Conservation (phyloP, 2,329 filamentous ascomycete genomes). For the Endothia cerciana region DNA sequence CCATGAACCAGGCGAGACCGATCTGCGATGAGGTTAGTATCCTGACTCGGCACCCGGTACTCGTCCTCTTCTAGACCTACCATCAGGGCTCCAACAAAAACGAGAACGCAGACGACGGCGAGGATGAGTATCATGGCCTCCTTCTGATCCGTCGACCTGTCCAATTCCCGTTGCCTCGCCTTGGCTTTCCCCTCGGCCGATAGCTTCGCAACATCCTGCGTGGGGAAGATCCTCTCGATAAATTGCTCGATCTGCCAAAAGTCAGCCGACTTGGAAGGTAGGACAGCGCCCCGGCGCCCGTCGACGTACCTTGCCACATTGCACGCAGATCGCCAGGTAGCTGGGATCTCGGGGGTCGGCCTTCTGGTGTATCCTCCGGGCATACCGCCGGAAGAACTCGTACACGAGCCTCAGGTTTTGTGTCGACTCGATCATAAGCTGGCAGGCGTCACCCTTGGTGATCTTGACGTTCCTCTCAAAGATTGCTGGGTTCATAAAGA, state of each 20-base stretch:
- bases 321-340: constrained; percentile 87
- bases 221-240: constrained; percentile 90
- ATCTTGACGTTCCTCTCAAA: constrained; percentile 93
- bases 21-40: constrained; percentile 55
- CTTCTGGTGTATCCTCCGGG: constrained; percentile 84
- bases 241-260: constrained; percentile 81
- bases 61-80: constrained; percentile 54
- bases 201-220: constrained; percentile 71
- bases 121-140: constrained; percentile 69
- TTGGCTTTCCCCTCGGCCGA: constrained; percentile 45
- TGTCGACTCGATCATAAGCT: constrained; percentile 88
- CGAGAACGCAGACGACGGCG: constrained; percentile 69
- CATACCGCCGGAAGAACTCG: constrained; percentile 78
- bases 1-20: constrained; percentile 75
- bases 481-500: constrained; percentile 88
- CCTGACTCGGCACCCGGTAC: constrained; percentile 2
- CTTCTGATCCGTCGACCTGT: constrained; percentile 53
- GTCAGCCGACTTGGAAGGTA: constrained; percentile 29
- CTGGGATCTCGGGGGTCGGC: constrained; percentile 93
- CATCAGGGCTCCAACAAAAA: constrained; percentile 76
- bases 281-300: not conserved
- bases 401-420: constrained; percentile 85
- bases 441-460: constrained; percentile 90
- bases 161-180: constrained; percentile 34
- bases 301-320: constrained; percentile 75